A percentile compares a stretch with the other conserved stretches of the same genome.
phyloP scores from a whole-genome alignment of 306 rosid genomes.

The Pyrus pyrifolia region DNA sequence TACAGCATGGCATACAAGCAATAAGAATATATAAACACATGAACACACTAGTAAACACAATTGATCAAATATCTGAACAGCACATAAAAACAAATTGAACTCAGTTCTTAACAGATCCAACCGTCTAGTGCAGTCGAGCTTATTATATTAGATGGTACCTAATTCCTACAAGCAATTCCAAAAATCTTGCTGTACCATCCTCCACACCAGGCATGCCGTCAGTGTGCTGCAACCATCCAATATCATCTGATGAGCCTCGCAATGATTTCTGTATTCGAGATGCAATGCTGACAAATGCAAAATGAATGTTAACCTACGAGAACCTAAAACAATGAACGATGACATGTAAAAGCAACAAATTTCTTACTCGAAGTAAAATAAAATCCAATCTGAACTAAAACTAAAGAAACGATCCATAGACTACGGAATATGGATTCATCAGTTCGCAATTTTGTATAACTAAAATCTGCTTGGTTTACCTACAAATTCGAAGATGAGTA shows the following conservation, averaged over 20 bases:
- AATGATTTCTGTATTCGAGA: slow-evolving; percentile 49
- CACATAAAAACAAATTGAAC: neutral
- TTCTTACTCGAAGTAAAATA: slow-evolving; percentile 2
- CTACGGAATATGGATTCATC: slow-evolving; percentile 4
- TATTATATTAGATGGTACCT: slow-evolving; percentile 31
- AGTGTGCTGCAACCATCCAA: slow-evolving; percentile 78
- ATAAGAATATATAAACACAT: neutral
- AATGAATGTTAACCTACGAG: neutral
- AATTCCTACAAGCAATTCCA: slow-evolving; percentile 65
- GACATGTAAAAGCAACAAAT: neutral
- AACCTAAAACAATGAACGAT: neutral
- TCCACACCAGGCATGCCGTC: slow-evolving; percentile 59
- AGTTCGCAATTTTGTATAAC: neutral
- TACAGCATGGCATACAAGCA: slow-evolving; percentile 6
- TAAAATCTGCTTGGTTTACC: slow-evolving; percentile 34
- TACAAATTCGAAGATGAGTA: slow-evolving; percentile 28
- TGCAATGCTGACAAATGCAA: slow-evolving; percentile 35
- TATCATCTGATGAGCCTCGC: slow-evolving; percentile 73
- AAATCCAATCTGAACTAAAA: neutral
- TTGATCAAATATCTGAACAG: neutral
- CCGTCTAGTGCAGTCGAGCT: neutral
- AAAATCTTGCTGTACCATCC: slow-evolving; percentile 72
- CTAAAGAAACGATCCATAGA: slow-evolving; percentile 4
- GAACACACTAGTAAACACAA: neutral
- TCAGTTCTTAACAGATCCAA: neutral